These are phyloP conservation scores for Fonsecaea erecta DNA, from an alignment of 2,329 filamentous ascomycete genomes.

Conservation along the genomic window DNA sequence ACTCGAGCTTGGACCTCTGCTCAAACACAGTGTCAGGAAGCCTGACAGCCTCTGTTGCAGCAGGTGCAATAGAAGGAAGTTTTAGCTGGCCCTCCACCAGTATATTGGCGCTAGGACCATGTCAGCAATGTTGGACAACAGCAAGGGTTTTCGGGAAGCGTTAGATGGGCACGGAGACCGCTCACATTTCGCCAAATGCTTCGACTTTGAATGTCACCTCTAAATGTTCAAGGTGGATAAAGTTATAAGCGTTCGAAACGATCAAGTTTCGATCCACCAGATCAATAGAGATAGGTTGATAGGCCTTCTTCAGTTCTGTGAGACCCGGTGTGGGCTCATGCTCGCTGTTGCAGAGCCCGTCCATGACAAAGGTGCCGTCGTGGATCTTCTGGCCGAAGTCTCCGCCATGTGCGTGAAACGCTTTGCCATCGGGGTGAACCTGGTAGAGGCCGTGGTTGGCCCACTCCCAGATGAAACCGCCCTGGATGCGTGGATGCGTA, in stretches of 20 bases:
- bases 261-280: slow-evolving; percentile 52
- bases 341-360: slow-evolving; percentile 60
- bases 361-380: slow-evolving; percentile 66
- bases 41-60: slow-evolving; percentile 38
- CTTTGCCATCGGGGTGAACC: slow-evolving; percentile 42
- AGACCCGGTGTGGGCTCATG: slow-evolving; percentile 64
- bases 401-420: slow-evolving; percentile 64
- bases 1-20: slow-evolving; percentile 13
- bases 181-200: slow-evolving; percentile 49
- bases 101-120: background rate
- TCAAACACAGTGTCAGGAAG: slow-evolving; percentile 21
- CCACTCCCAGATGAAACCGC: slow-evolving; percentile 72
- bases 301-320: slow-evolving; percentile 62
- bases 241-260: slow-evolving; percentile 37
- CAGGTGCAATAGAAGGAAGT: slow-evolving; percentile 24
- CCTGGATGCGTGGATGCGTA: slow-evolving; percentile 64
- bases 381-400: slow-evolving; percentile 67
- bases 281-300: slow-evolving; percentile 60
- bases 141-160: no score
- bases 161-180: background rate
- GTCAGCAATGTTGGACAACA: background rate
- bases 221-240: slow-evolving; percentile 27
- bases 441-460: slow-evolving; percentile 62
- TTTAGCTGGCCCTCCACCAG: slow-evolving; percentile 23
- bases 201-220: slow-evolving; percentile 50